phyloP scores from a whole-genome alignment of 108 stramenopile species.

The Fistulifera pelliculosa region DNA sequence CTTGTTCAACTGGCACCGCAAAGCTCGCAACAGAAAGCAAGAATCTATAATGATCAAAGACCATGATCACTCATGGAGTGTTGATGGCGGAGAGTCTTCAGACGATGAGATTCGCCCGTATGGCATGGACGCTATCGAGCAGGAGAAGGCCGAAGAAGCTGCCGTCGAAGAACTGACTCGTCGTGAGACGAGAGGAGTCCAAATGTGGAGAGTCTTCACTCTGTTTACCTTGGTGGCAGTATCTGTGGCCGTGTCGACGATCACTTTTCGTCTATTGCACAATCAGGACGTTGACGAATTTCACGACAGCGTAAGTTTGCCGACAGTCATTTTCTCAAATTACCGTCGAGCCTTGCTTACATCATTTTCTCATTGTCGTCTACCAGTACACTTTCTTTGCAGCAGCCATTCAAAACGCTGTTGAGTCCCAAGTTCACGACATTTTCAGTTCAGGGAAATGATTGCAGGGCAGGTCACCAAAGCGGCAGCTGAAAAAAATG shows the following conservation, averaged over 20 bases:
- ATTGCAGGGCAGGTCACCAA: constrained; percentile 2
- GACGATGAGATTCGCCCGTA: too few relatives aligned
- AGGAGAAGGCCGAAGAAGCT: neutral
- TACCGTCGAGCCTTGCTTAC: neutral
- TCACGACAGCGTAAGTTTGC: neutral
- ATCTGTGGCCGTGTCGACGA: neutral
- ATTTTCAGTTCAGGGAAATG: neutral
- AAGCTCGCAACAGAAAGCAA: too few relatives aligned
- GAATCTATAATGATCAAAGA: too few relatives aligned
- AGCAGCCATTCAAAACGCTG: constrained; percentile 1
- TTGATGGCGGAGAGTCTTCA: too few relatives aligned
- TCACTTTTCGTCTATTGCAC: neutral
- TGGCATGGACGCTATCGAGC: too few relatives aligned
- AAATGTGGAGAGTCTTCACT: neutral
- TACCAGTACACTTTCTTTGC: constrained; percentile 5
- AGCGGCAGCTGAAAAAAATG: neutral
- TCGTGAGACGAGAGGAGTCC: neutral
- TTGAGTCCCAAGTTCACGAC: neutral
- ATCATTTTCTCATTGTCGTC: neutral
- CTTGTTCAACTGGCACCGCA: too few relatives aligned
- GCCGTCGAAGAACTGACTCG: neutral
- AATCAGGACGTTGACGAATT: neutral
- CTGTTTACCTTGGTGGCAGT: neutral
- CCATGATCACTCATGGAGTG: too few relatives aligned
- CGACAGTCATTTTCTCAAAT: neutral